Conservation (phyloP, 2,329 filamentous ascomycete genomes). For the Malbranchea cinnamomea region DNA sequence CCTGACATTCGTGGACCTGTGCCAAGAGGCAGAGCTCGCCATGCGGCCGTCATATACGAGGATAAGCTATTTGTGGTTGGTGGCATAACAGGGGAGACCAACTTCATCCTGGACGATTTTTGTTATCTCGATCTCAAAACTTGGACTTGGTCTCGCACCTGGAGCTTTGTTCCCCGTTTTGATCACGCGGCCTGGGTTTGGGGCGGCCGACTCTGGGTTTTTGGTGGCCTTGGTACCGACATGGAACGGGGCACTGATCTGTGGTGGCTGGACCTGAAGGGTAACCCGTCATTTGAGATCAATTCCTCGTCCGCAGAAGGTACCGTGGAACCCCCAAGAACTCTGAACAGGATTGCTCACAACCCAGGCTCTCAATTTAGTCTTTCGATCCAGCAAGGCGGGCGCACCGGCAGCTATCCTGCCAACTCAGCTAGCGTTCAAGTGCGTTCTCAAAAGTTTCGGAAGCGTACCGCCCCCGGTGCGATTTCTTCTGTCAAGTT, state of each 20-base stretch:
- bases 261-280: conserved; percentile 94
- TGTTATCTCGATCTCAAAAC: conserved; percentile 95
- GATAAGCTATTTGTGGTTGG: conserved; percentile 94
- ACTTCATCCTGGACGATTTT: conserved; percentile 84
- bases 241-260: conserved; percentile 95
- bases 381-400: conserved; percentile 20
- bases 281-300: conserved; percentile 69
- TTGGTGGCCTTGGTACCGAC: conserved; percentile 83
- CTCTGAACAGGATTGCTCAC: conserved; percentile 22
- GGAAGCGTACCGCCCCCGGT: conserved; percentile 53
- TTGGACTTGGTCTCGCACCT: conserved; percentile 91
- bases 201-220: conserved; percentile 87
- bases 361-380: conserved; percentile 23
- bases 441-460: conserved; percentile 37
- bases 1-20: conserved; percentile 72
- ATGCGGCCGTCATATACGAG: conserved; percentile 87
- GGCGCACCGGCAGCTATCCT: conserved; percentile 44
- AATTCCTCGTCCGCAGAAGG: conserved; percentile 48
- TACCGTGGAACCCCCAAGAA: conserved; percentile 29
- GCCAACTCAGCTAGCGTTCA: conserved; percentile 54
- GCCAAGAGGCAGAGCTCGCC: conserved; percentile 78
- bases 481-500: conserved; percentile 85
- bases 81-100: conserved; percentile 87
- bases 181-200: conserved; percentile 93
- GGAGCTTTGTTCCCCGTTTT: conserved; percentile 89